These are phyloP conservation scores for Blastobotrys elegans DNA, from an alignment of 1,139 yeast species.

Conservation along the genomic window DNA sequence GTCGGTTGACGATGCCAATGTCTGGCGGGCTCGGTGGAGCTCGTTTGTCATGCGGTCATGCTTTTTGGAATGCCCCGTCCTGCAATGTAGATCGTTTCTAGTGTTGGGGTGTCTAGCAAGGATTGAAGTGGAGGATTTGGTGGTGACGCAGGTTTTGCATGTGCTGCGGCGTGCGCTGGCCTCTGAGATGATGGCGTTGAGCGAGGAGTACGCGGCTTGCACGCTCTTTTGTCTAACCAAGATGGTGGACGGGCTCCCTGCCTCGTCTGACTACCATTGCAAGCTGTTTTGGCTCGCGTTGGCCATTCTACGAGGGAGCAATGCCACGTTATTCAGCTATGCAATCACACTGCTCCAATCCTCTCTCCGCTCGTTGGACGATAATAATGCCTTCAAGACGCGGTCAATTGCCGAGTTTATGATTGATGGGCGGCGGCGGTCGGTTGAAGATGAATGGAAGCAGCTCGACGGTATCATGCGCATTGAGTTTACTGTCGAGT, in stretches of 20 bases:
- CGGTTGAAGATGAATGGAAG: constrained; percentile 42
- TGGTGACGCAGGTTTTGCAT: constrained; percentile 46
- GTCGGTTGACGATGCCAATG: constrained; percentile 42
- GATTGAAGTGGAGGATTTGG: constrained; percentile 56
- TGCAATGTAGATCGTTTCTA: constrained; percentile 69
- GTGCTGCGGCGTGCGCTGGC: constrained; percentile 30
- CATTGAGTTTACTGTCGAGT: constrained; percentile 39
- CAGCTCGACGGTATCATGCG: constrained; percentile 45
- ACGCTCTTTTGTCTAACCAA: constrained; percentile 45
- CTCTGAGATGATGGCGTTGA: constrained; percentile 33
- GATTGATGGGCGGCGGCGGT: constrained; percentile 37
- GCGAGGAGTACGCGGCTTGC: constrained; percentile 34
- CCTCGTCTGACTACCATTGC: constrained; percentile 50
- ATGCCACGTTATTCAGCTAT: constrained; percentile 23
- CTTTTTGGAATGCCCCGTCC: constrained; percentile 49
- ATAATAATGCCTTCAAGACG: constrained; percentile 26
- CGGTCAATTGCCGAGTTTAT: constrained; percentile 29
- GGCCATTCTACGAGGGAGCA: constrained; percentile 33
- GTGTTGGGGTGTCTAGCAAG: constrained; percentile 68
- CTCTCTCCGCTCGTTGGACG: constrained; percentile 28
- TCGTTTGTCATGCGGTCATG: constrained; percentile 63
- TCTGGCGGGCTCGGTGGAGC: constrained; percentile 70
- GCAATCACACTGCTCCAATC: constrained; percentile 28
- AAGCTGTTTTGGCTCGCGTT: constrained; percentile 65
- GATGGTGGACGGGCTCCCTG: constrained; percentile 57